A percentile compares a stretch with the other conserved stretches of the same genome.
These are phyloP conservation scores for Antitrichia curtipendula DNA, from an alignment of 225 moss, liverwort and hornwort genomes.

Conservation along the genomic window DNA sequence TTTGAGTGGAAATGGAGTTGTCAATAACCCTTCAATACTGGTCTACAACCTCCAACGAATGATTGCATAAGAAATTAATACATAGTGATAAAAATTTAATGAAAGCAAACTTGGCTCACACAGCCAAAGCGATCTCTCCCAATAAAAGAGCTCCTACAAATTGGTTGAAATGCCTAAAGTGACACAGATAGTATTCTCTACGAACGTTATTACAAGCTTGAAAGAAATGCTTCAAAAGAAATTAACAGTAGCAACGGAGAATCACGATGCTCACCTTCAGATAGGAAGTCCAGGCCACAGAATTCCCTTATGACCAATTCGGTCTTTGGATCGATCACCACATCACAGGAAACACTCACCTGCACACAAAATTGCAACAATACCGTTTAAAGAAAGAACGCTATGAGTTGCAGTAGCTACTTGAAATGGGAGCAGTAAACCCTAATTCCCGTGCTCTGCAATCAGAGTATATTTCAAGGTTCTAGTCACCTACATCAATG, in stretches of 20 bases:
- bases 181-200: background rate
- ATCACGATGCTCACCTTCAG: constrained; percentile 13
- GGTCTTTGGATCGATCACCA: constrained; percentile 57
- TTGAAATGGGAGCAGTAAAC: background rate
- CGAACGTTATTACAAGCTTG: background rate
- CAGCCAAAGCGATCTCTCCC: background rate
- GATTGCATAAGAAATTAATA: background rate
- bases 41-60: background rate
- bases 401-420: background rate
- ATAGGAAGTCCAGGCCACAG: constrained; percentile 43
- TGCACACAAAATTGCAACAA: constrained; percentile 16
- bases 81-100: no score
- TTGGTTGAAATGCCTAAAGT: background rate
- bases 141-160: background rate
- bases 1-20: background rate
- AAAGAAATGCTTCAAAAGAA: background rate
- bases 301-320: constrained; percentile 26
- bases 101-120: background rate
- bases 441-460: background rate
- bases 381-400: background rate
- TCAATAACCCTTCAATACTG: background rate
- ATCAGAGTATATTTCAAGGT: background rate
- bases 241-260: background rate
- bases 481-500: constrained; percentile 28
- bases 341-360: constrained; percentile 53